Conservation (phyloP, 257 asterid species). For the Mentha longifolia region DNA sequence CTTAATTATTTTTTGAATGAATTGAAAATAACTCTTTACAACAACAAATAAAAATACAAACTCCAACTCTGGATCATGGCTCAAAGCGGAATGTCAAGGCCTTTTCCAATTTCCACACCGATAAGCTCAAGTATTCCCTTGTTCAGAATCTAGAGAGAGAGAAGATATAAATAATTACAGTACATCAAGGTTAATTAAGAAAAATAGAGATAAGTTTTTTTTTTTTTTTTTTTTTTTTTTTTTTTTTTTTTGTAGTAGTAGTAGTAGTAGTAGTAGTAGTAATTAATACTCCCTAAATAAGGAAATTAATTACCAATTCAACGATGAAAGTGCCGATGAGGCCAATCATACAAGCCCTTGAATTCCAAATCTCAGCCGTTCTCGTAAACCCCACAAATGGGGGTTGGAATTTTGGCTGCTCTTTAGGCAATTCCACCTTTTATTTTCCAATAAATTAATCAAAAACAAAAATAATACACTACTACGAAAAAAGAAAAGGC, state of each 20-base stretch:
- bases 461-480: background rate
- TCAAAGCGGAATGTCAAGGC: conserved; percentile 91
- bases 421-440: conserved; percentile 81
- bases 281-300: background rate
- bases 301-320: conserved; percentile 60
- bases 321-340: conserved; percentile 71
- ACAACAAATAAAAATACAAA: background rate
- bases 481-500: background rate
- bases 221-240: too few relatives aligned
- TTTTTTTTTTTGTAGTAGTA: too few relatives aligned
- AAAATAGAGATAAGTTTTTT: background rate
- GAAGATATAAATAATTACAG: background rate
- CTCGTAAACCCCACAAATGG: conserved; percentile 81
- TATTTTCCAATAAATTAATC: background rate
- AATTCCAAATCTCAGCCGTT: conserved; percentile 90
- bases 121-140: conserved; percentile 79
- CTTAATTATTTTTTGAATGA: background rate
- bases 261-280: too few relatives aligned
- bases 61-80: background rate
- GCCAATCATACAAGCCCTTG: conserved; percentile 89
- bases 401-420: conserved; percentile 64
- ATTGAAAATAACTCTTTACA: background rate
- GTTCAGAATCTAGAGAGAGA: conserved; percentile 64
- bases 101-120: conserved; percentile 90
- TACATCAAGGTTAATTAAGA: background rate